Evolutionary conservation across 805 yeast species (phyloP).

Genomic region (Ogataea pilisensis): DNA sequence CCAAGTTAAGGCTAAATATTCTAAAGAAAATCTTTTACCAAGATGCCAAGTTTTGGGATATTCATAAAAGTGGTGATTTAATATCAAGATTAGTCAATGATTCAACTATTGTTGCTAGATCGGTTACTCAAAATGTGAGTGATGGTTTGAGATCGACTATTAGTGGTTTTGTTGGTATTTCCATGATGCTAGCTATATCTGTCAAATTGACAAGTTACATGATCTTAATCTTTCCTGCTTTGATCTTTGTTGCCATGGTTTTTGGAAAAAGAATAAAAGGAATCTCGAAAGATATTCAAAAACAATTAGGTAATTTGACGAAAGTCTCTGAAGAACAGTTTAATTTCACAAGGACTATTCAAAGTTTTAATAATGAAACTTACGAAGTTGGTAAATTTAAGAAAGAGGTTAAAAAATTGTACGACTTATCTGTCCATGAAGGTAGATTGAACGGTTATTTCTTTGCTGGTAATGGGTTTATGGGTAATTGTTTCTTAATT

Average conservation of each 20-base stretch:
- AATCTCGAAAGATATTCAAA: conserved; percentile 73
- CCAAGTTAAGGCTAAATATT: conserved; percentile 73
- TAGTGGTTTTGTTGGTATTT: conserved; percentile 79
- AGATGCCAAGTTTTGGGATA: conserved; percentile 86
- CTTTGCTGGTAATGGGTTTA: conserved; percentile 73
- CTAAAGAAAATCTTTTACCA: conserved; percentile 75
- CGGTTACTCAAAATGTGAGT: conserved; percentile 83
- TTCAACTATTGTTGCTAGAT: conserved; percentile 79
- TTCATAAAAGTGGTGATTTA: conserved; percentile 86
- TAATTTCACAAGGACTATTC: conserved; percentile 80
- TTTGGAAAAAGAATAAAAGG: conserved; percentile 78
- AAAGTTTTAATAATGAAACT: conserved; percentile 82
- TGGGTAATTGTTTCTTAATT: conserved; percentile 79
- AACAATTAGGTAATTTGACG: conserved; percentile 78
- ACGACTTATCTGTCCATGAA: conserved; percentile 68
- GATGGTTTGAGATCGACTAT: conserved; percentile 87
- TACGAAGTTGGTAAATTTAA: conserved; percentile 75
- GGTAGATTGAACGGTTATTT: conserved; percentile 75
- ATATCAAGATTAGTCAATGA: conserved; percentile 86
- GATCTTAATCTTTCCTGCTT: conserved; percentile 78
- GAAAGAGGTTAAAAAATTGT: conserved; percentile 61
- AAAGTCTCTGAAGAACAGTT: conserved; percentile 91
- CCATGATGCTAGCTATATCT: conserved; percentile 88
- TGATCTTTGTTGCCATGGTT: conserved; percentile 70
- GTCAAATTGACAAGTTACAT: conserved; percentile 79